Evolutionary conservation across 371 early-diverging fungal species (phyloP).

Genomic region (Thermomucor indicae-seudaticae): DNA sequence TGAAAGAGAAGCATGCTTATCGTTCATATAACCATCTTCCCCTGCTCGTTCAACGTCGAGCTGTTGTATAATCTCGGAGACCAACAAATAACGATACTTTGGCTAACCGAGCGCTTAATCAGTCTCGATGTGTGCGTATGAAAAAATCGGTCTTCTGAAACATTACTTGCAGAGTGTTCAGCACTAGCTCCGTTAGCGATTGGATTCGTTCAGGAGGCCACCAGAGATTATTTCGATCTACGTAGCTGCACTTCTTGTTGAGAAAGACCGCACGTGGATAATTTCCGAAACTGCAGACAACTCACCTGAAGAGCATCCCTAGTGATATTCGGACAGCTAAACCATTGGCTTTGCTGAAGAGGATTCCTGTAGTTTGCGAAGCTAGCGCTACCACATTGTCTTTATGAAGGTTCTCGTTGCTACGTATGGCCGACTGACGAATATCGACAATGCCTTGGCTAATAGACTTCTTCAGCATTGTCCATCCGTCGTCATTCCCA

Average conservation of each 20-base stretch:
- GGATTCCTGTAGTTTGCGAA: conserved; percentile 35
- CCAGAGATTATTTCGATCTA: conserved; percentile 53
- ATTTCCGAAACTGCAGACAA: too few relatives aligned
- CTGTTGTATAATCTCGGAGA: conserved; percentile 59
- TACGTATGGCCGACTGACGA: conserved; percentile 8
- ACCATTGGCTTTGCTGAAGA: conserved; percentile 48
- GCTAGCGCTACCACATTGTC: conserved; percentile 31
- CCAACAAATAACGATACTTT: conserved; percentile 66
- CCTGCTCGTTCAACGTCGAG: conserved; percentile 34
- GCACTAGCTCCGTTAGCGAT: conserved; percentile 28
- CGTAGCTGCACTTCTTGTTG: conserved; percentile 24
- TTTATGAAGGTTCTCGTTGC: conserved; percentile 11
- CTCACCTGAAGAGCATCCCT: conserved; percentile 32
- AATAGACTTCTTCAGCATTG: too few relatives aligned
- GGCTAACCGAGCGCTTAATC: conserved; percentile 22
- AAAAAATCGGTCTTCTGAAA: neutral
- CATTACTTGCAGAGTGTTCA: conserved; percentile 38
- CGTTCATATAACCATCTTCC: conserved; percentile 18
- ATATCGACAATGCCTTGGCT: too few relatives aligned
- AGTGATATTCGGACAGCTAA: conserved; percentile 40
- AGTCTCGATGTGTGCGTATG: neutral
- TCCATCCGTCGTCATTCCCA: too few relatives aligned
- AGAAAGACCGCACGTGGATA: too few relatives aligned
- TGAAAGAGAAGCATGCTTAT: conserved; percentile 57
- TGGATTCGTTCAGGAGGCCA: conserved; percentile 42